A percentile compares a stretch with the other conserved stretches of the same genome.
These are phyloP conservation scores for Entomortierella beljakovae DNA, from an alignment of 192 early-diverging fungal species.

Conservation along the genomic window DNA sequence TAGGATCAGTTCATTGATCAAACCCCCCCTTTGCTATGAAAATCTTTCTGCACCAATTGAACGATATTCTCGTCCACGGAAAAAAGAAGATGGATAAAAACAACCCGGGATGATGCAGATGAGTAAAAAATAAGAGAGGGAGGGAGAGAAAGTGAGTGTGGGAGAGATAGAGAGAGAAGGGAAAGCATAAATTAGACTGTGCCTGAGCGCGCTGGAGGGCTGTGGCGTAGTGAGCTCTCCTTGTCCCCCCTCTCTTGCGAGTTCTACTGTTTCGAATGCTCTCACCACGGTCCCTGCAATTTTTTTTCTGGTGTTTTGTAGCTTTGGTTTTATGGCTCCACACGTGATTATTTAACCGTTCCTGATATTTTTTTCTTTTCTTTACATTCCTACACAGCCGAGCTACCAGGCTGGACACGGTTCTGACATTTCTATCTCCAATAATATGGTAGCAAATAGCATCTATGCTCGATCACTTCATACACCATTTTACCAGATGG, in stretches of 20 bases:
- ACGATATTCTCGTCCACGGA: too few relatives aligned
- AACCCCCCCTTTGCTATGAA: too few relatives aligned
- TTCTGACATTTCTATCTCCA: constrained; percentile 14
- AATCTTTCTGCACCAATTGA: too few relatives aligned
- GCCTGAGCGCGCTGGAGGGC: too few relatives aligned
- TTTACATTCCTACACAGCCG: not conserved
- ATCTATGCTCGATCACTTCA: constrained; percentile 48
- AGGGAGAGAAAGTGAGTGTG: too few relatives aligned
- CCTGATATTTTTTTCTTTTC: not conserved
- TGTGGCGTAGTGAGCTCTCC: not conserved
- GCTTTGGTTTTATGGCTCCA: constrained; percentile 35
- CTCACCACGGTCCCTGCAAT: not conserved
- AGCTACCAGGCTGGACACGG: constrained; percentile 2
- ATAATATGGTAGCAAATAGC: constrained; percentile 27
- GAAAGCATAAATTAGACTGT: too few relatives aligned
- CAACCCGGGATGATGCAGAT: too few relatives aligned
- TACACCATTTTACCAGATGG: constrained; percentile 49
- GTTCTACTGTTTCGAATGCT: not conserved
- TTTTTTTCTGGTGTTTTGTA: constrained; percentile 26
- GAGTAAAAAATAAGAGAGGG: too few relatives aligned
- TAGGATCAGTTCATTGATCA: too few relatives aligned
- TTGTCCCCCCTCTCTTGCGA: not conserved
- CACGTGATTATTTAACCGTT: constrained; percentile 6
- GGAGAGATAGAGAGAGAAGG: too few relatives aligned
- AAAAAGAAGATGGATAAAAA: not conserved